A percentile compares a stretch with the other conserved stretches of the same genome.
Conservation (phyloP, 148 eudicot species). For the Tetragonia tetragonoides region DNA sequence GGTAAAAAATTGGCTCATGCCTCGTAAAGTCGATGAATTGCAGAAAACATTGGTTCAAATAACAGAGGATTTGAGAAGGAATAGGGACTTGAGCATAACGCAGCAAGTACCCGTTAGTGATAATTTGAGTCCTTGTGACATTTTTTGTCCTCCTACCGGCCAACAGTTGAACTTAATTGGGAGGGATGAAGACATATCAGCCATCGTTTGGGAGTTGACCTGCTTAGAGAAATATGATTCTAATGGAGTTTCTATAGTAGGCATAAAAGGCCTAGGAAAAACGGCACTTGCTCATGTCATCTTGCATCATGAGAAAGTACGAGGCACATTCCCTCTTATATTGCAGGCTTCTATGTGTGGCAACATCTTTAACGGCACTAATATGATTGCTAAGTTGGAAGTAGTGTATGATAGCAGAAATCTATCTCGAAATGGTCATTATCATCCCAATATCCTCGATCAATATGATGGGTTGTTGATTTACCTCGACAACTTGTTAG, state of each 20-base stretch:
- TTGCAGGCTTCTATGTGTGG: not conserved
- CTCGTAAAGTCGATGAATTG: not conserved
- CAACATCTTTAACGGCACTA: not conserved
- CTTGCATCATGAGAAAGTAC: not conserved
- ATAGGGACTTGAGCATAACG: not conserved
- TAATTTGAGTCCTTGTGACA: not conserved
- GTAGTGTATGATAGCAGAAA: not conserved
- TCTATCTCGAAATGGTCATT: not conserved
- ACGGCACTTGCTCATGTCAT: constrained; percentile 9
- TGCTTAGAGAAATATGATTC: not conserved
- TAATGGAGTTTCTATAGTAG: constrained; percentile 18
- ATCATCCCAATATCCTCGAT: not conserved
- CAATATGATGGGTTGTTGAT: not conserved
- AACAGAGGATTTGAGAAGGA: not conserved
- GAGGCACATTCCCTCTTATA: not conserved
- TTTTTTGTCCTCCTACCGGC: too few species aligned
- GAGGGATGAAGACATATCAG: not conserved
- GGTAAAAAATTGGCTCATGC: not conserved
- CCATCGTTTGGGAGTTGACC: not conserved
- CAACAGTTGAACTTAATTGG: not conserved
- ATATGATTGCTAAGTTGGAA: not conserved
- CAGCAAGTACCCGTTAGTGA: not conserved
- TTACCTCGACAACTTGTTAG: not conserved
- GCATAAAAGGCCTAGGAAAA: constrained; percentile 22
- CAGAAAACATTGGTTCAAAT: not conserved